Evolutionary conservation across 2,329 filamentous ascomycete species (phyloP), one percentile per base, ranked within the genome.

Genomic region (Hymenoscyphus fraxineus): DNA sequence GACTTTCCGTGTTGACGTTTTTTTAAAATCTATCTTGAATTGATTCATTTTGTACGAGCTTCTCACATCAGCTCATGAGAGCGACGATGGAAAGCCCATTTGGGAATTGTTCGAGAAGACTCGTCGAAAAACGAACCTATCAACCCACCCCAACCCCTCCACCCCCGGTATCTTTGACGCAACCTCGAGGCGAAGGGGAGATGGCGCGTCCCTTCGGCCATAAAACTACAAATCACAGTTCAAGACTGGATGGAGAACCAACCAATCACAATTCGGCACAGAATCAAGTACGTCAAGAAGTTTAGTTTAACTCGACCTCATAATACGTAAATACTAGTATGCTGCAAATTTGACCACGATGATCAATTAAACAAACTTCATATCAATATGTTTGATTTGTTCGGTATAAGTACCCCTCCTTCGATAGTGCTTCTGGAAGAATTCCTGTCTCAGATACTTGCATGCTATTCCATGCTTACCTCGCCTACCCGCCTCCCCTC

Each of bases 401-500:
- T n/a, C 44, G n/a, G n/a, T n/a, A n/a, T n/a, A n/a, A 51, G 55
- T 22, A 38, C 10, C 32, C 16, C 32, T 57, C 55, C 55, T 57
- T 57, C 55, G 55, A 57, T 57, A 16, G 13, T n/a, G 13, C 13
- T 57, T 57, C 55, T 57, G n/a, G 55, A 57, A 57, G 27, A 35
- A 57, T 57, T n/a, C 55, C 55, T 15, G 13, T 57, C 55, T 57
- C 55, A 19, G 27, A 15, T 6, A 27, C 55, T 35, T 57, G 55
- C 55, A 32, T 38, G 31, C 5, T 15, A 5, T 38, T 22, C 27
- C 55, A 57, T 16, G 55, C 55, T 54, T 13, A 54, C 47, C 47
- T 54, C 19, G 19, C 19, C 47, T 54, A n/a, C 47, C 47, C 47
- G 9, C 44, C 44, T 19, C 44, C 19, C n/a, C 5, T 16, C 41